Evolutionary conservation across 441 rosid genomes (phyloP), one percentile per base, ranked within the genome.

Genomic region (Erodium chrysanthum): DNA sequence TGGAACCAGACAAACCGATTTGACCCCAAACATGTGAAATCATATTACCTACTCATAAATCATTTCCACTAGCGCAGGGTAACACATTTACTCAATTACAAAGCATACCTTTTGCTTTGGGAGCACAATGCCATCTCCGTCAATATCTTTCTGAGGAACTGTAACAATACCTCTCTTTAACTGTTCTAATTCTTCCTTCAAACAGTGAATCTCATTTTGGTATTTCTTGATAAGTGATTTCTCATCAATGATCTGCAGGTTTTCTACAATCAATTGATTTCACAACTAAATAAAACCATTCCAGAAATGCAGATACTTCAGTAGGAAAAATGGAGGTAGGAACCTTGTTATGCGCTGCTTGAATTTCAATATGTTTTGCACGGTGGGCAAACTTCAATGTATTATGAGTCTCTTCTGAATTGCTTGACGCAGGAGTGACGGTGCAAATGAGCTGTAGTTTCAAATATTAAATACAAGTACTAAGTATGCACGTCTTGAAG

Each of bases 351-450:
- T 81, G 90, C 70, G 84, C 79, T 12, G 90, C 88, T 78, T 80
- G 90, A 70, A 88, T 86, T 82, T 88, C 95, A 77, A 88, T 86
- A 73, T 86, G 95, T 67, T 88, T 88, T 48, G 90, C 86, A 73
- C 90, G 89, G 77, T 85, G 91, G 50, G 91, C 95, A 78, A 88
- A 88, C 79, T 88, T 88, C 76, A 88, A 76, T 29, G 94, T 88
- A 79, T 88, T 88, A 61, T 88, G 89, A 58, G 95, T 86, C 78
- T 88, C 95, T 74, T 88, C 95, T 4, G 87, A 81, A 77, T 76
- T 88, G 74, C 91, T 88, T 70, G 88, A 86, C 27, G 94, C 82
- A 74, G 94, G 94, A 74, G 94, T 86, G 73, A 88, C 85, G 33
- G 88, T 86, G 80, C 94, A 88, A 75, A 88, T 85, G 72, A 88